Conservation (phyloP, 2,329 filamentous ascomycete genomes). For the Botrytis porri region DNA sequence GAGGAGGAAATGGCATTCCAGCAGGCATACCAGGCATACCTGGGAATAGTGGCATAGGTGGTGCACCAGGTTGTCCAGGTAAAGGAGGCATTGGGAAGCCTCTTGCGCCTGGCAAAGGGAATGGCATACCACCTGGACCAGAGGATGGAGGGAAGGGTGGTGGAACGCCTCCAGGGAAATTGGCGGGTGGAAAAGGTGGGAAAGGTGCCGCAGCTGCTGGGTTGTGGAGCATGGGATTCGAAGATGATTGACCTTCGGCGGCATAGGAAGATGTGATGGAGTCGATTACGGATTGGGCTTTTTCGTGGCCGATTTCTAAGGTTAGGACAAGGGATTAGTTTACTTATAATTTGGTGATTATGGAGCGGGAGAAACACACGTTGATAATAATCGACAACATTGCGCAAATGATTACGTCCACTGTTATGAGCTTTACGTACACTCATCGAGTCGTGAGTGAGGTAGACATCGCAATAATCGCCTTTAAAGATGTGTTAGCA, state of each 20-base stretch:
- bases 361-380: constrained; percentile 49
- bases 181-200: constrained; percentile 43
- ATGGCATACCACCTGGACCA: constrained; percentile 31
- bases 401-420: constrained; percentile 93
- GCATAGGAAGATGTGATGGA: constrained; percentile 95
- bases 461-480: constrained; percentile 99
- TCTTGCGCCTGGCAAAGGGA: constrained; percentile 29
- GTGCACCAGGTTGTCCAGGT: constrained; percentile 24
- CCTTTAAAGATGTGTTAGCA: constrained; percentile 43
- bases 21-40: constrained; percentile 44
- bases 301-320: constrained; percentile 95
- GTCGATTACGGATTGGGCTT: constrained; percentile 97
- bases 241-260: constrained; percentile 82
- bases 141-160: not conserved
- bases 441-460: constrained; percentile 99
- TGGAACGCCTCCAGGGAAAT: constrained; percentile 54
- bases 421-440: constrained; percentile 98
- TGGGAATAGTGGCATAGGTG: constrained; percentile 27
- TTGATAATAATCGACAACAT: constrained; percentile 98
- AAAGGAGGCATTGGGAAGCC: constrained; percentile 34
- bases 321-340: not conserved
- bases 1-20: constrained; percentile 45
- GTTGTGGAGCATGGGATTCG: constrained; percentile 71
- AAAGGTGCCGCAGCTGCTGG: constrained; percentile 49
- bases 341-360: not conserved